phyloP scores from a whole-genome alignment of 2,329 filamentous ascomycete species.

The Fusarium camptoceras region DNA sequence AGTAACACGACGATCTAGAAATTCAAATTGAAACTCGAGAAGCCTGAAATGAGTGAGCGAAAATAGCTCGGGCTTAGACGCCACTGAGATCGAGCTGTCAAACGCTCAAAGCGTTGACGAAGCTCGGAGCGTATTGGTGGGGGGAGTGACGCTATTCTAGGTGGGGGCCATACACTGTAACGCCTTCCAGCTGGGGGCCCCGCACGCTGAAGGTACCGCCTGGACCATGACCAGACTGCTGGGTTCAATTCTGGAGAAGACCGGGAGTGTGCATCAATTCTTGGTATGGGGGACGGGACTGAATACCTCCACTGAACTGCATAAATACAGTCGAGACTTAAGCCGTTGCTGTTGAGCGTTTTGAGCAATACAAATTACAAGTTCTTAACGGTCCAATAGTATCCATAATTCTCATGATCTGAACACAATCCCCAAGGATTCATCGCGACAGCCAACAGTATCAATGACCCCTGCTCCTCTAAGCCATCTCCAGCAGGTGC shows the following conservation, averaged over 20 bases:
- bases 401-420: background rate
- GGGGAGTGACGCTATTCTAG: constrained; percentile 30
- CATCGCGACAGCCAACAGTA: constrained; percentile 12
- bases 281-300: background rate
- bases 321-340: background rate
- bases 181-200: constrained; percentile 27
- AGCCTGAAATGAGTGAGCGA: background rate
- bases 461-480: constrained; percentile 29
- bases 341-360: background rate
- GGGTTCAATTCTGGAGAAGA: constrained; percentile 16
- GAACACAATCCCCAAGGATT: constrained; percentile 1
- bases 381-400: constrained; percentile 4
- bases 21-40: constrained; percentile 6
- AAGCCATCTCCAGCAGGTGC: constrained; percentile 38
- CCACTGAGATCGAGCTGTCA: constrained; percentile 38
- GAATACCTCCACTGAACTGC: background rate
- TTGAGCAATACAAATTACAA: background rate
- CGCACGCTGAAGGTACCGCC: constrained; percentile 23
- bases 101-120: constrained; percentile 37
- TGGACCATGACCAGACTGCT: constrained; percentile 19
- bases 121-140: constrained; percentile 25
- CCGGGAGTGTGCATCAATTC: background rate
- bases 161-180: constrained; percentile 27
- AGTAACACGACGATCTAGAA: constrained; percentile 5
- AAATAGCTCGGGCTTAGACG: constrained; percentile 19